Conservation (phyloP, 148 eudicot genomes). For the Chenopodium suecicum region DNA sequence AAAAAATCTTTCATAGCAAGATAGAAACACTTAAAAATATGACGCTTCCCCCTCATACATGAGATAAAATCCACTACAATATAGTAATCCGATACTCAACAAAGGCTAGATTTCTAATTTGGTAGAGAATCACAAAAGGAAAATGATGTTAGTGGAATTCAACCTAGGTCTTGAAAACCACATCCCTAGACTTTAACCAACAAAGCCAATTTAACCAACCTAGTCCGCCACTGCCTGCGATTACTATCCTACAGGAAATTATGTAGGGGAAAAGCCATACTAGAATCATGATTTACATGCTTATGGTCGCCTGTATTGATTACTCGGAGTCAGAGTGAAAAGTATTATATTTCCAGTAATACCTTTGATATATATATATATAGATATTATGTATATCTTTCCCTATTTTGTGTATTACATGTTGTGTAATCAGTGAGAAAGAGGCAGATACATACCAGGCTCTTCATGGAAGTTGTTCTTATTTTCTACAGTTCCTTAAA, state of each 20-base stretch:
- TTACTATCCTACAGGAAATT: constrained; percentile 31
- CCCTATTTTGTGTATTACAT: not conserved
- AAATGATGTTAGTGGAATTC: too few relatives aligned
- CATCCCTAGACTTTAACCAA: too few relatives aligned
- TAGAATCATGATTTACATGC: constrained; percentile 6
- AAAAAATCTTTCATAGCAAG: not conserved
- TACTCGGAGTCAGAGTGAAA: not conserved
- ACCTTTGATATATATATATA: not conserved
- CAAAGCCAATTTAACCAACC: too few relatives aligned
- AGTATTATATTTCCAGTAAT: not conserved
- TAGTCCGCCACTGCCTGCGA: too few relatives aligned
- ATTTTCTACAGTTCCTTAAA: not conserved
- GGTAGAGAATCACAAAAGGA: too few relatives aligned
- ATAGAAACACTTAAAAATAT: not conserved
- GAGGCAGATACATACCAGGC: not conserved
- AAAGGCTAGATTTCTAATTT: too few relatives aligned
- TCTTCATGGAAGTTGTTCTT: not conserved
- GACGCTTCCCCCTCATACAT: not conserved
- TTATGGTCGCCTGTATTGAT: not conserved
- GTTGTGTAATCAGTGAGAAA: not conserved
- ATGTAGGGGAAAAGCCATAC: constrained; percentile 30
- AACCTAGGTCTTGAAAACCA: too few relatives aligned
- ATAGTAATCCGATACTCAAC: not conserved
- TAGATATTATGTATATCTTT: not conserved
- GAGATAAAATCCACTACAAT: not conserved